Conservation (phyloP, 208 protist species). For the Acanthamoeba culbertsoni region DNA sequence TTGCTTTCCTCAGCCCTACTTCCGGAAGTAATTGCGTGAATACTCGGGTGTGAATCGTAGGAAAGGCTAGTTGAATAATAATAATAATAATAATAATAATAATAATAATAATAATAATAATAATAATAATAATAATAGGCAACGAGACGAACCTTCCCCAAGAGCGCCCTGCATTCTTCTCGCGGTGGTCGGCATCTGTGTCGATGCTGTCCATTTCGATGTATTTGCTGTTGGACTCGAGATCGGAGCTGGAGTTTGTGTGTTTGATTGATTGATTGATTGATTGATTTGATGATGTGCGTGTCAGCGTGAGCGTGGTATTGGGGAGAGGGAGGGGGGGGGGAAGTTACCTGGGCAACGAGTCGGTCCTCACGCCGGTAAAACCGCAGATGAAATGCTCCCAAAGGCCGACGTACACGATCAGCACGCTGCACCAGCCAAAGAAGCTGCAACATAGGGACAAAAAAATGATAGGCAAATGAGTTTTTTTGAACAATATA, state of each 20-base stretch:
- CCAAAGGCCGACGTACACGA: slow-evolving; percentile 20
- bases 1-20: background rate
- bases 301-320: no score
- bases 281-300: no score
- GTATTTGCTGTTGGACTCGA: background rate
- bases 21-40: no score
- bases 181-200: no score
- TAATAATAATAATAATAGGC: no score
- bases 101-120: background rate
- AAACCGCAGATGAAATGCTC: slow-evolving; percentile 33
- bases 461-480: background rate
- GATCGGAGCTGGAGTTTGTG: background rate
- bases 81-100: background rate
- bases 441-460: background rate
- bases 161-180: no score
- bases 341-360: background rate
- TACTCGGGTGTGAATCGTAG: background rate
- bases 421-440: slow-evolving; percentile 36
- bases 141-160: no score
- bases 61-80: no score
- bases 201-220: background rate
- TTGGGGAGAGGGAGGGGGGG: background rate
- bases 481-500: background rate
- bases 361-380: background rate
- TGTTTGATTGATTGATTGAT: no score